Evolutionary conservation across 2,329 filamentous ascomycete species (phyloP).

Genomic region (Pseudocercospora musae): DNA sequence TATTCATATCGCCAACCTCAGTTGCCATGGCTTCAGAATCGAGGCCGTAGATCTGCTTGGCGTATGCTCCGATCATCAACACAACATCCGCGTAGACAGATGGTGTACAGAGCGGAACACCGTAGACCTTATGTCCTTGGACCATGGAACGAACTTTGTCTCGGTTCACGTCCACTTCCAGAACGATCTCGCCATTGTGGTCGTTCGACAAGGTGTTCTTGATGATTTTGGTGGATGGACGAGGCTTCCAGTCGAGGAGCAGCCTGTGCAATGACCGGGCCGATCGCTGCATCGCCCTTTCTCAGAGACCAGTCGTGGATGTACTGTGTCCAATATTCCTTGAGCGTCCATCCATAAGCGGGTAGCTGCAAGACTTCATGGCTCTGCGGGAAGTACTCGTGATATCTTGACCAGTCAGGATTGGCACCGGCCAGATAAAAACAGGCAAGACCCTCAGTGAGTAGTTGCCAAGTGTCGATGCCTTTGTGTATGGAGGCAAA

Average conservation of each 20-base stretch:
- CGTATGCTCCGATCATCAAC: slow-evolving; percentile 32
- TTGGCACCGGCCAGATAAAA: slow-evolving; percentile 54
- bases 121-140: slow-evolving; percentile 45
- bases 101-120: slow-evolving; percentile 41
- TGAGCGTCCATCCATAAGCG: slow-evolving; percentile 33
- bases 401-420: slow-evolving; percentile 62
- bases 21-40: slow-evolving; percentile 25
- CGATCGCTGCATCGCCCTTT: slow-evolving; percentile 24
- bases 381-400: slow-evolving; percentile 46
- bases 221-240: slow-evolving; percentile 38
- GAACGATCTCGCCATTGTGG: slow-evolving; percentile 31
- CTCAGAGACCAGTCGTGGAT: slow-evolving; percentile 31
- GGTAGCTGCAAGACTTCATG: slow-evolving; percentile 45
- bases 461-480: slow-evolving; percentile 46
- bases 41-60: slow-evolving; percentile 1
- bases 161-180: slow-evolving; percentile 43
- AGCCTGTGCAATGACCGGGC: not conserved
- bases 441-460: slow-evolving; percentile 47
- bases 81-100: slow-evolving; percentile 38
- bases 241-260: slow-evolving; percentile 32
- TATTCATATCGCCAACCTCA: slow-evolving; percentile 41
- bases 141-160: slow-evolving; percentile 39
- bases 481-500: slow-evolving; percentile 9
- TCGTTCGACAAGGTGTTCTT: slow-evolving; percentile 33
- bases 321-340: slow-evolving; percentile 38